phyloP scores from a whole-genome alignment of 441 rosid genomes.

The Erysimum cheiri region DNA sequence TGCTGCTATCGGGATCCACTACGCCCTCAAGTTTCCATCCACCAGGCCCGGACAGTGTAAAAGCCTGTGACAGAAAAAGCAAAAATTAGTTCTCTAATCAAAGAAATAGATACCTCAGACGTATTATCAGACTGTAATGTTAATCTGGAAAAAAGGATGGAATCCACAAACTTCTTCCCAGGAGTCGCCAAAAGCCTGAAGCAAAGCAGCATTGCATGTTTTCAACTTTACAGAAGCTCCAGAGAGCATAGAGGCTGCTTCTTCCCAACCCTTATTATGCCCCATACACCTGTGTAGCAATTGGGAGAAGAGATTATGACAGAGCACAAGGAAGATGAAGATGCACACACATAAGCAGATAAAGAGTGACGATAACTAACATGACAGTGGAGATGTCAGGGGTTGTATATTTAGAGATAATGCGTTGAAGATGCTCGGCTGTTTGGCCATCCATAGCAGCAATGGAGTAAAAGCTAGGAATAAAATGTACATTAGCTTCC shows the following conservation, averaged over 20 bases:
- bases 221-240: constrained; percentile 79
- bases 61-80: constrained; percentile 64
- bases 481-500: constrained; percentile 78
- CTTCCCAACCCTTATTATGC: constrained; percentile 99
- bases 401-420: constrained; percentile 68
- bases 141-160: background rate
- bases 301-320: background rate
- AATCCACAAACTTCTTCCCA: constrained; percentile 82
- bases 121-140: too few relatives aligned
- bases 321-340: constrained; percentile 13
- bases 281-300: constrained; percentile 85
- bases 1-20: constrained; percentile 64
- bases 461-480: constrained; percentile 92
- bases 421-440: constrained; percentile 78
- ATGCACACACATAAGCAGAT: background rate
- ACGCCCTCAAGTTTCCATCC: constrained; percentile 94
- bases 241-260: constrained; percentile 86
- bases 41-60: constrained; percentile 77
- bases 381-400: constrained; percentile 78
- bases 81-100: constrained; percentile 22
- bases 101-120: background rate
- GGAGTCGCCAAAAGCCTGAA: constrained; percentile 83
- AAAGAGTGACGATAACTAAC: constrained; percentile 50
- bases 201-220: constrained; percentile 98
- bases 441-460: constrained; percentile 99